phyloP scores from a whole-genome alignment of 768 basidiomycete species.

The Lyophyllum decastes region DNA sequence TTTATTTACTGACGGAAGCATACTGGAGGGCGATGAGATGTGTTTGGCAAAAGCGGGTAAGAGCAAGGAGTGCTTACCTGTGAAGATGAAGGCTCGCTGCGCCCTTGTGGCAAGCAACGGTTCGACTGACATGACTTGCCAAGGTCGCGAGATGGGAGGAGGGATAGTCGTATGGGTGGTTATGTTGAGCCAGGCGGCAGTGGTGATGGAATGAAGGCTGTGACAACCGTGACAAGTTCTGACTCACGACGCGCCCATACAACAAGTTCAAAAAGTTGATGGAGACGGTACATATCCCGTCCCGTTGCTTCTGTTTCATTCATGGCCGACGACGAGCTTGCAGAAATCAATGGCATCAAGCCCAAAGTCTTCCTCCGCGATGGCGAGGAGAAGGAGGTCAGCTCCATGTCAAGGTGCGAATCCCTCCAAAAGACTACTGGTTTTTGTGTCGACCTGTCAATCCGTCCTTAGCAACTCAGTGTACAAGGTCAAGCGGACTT shows the following conservation, averaged over 20 bases:
- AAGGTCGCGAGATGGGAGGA: slow-evolving; percentile 6
- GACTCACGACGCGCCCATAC: neutral
- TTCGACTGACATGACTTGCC: slow-evolving; percentile 62
- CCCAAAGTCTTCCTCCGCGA: slow-evolving; percentile 48
- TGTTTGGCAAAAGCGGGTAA: slow-evolving; percentile 1
- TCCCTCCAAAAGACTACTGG: neutral
- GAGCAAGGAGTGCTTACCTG: slow-evolving; percentile 48
- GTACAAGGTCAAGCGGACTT: slow-evolving; percentile 44
- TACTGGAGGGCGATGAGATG: slow-evolving; percentile 35
- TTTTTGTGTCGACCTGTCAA: neutral
- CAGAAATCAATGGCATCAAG: slow-evolving; percentile 51
- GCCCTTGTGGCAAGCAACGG: slow-evolving; percentile 72
- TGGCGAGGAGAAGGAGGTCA: slow-evolving; percentile 49
- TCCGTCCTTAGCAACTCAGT: slow-evolving; percentile 34
- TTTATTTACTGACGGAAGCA: slow-evolving; percentile 53
- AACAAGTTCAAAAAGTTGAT: neutral
- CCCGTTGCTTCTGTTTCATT: neutral
- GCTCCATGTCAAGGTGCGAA: slow-evolving; percentile 32
- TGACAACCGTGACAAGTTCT: neutral
- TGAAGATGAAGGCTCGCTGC: slow-evolving; percentile 70
- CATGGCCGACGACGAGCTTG: slow-evolving; percentile 44
- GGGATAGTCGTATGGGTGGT: neutral
- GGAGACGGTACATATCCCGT: neutral
- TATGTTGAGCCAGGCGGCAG: neutral
- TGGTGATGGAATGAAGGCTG: neutral